Evolutionary conservation across 805 yeast genomes (phyloP).

Genomic region (Isabelozyma gotoi): DNA sequence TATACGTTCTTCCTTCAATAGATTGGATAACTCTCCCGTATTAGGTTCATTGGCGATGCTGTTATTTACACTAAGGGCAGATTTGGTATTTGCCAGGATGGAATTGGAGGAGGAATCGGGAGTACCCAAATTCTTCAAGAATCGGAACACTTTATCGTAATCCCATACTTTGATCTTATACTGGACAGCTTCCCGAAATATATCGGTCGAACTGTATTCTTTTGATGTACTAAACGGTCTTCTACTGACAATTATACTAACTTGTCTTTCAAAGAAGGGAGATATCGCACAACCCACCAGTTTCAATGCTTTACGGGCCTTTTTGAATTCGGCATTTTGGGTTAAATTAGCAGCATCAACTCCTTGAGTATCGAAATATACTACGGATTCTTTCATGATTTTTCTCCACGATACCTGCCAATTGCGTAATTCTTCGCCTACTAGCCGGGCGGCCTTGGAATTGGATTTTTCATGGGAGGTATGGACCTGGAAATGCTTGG

Average conservation of each 20-base stretch:
- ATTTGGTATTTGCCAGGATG: neutral
- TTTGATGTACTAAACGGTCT: constrained; percentile 45
- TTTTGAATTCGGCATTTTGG: constrained; percentile 38
- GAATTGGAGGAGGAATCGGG: constrained; percentile 19
- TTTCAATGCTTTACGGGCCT: constrained; percentile 44
- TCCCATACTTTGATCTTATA: constrained; percentile 82
- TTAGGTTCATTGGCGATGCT: constrained; percentile 6
- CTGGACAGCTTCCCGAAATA: constrained; percentile 60
- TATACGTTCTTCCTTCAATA: constrained; percentile 80
- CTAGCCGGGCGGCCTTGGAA: constrained; percentile 25
- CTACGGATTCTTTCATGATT: constrained; percentile 57
- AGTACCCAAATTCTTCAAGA: constrained; percentile 61
- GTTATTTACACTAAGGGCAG: neutral
- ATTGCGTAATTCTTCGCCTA: constrained; percentile 46
- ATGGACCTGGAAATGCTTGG: neutral
- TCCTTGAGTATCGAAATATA: constrained; percentile 60
- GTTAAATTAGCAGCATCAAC: constrained; percentile 35
- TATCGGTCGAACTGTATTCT: constrained; percentile 54
- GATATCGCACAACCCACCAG: constrained; percentile 49
- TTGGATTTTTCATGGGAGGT: neutral
- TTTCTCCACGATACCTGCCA: constrained; percentile 70
- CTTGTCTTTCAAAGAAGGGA: constrained; percentile 51
- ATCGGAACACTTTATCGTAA: constrained; percentile 79
- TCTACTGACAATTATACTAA: constrained; percentile 76
- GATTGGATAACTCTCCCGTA: constrained; percentile 36